Base-by-base conservation (phyloP, 192 early-diverging fungal genomes). In the Coemansia sp. region DNA sequence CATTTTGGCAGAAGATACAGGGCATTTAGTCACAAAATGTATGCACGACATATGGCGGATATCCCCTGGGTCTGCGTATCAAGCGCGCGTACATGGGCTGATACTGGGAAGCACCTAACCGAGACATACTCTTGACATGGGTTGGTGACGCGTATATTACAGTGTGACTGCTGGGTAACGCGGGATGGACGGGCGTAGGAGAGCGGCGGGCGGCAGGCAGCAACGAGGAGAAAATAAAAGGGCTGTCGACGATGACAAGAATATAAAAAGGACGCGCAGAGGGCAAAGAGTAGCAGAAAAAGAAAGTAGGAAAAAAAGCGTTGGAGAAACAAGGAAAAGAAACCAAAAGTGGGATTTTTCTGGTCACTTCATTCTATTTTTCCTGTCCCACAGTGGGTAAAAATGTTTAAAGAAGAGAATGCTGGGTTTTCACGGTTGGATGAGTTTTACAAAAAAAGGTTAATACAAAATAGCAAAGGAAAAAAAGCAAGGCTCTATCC, bases 51-150 rank as follows among this genome's bases (percentile, higher is more conserved):
- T 32, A 32, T 32, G 32, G 32, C 32, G 32, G 32, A 32, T 2
- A 32, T 32, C 32, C 32, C 2, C 32, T 32, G 32, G 32, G 32
- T 32, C 32, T 32, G 32, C 32, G 32, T 4, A 32, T 32, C 32
- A 32, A 32, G 32, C 32, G 32, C 32, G 32, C 32, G 32, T 32
- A 32, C 4, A 32, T 1, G 53, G 56, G 23, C 21, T 41, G 56
- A 53, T 41, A 26, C 10, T 40, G 48, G 45, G 23, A 64, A 47
- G 45, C 23, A 47, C 48, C 47, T 15, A 39, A 26, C 9, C 4
- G 32, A 42, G 39, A 56, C 53, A 16, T 70, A 70, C 69, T 50
- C 54, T 70, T 41, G 69, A 64, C 69, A 70, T 70, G 62, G 69
- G 42, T 21, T 18, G 23, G 21, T 12, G 15, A 59, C 38, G 18